Evolutionary conservation across 257 asterid genomes (phyloP), one percentile per base, ranked within the genome.

Genomic region (Penstemon eatonii): DNA sequence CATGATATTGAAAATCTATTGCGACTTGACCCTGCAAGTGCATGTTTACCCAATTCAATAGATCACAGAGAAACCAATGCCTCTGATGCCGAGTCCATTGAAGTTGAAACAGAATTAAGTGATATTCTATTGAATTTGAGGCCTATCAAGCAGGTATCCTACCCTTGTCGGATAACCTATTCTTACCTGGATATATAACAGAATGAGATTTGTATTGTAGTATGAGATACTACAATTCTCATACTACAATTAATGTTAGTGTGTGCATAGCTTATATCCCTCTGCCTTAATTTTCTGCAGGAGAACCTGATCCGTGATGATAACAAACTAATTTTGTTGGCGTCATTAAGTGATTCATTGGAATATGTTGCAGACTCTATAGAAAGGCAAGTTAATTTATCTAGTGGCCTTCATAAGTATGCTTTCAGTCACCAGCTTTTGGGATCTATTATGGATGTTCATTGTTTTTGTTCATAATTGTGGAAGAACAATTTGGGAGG

Each of bases 271-370:
- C 69, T 71, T 67, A 49, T 75, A 39, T 25, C 60, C 39, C 59
- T 36, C 56, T 67, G 65, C 63, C 58, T 67, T 71, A 50, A 69
- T 61, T 33, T 55, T 75, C 73, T 76, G 75, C 87, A 94, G 99
- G 99, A 94, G 75, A 87, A 94, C 82, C 84, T 91, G 84, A 94
- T 94, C 74, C 96, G 88, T 58, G 99, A 94, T 77, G 97, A 91
- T 74, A 94, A 82, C 90, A 91, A 86, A 65, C 93, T 94, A 75
- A 89, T 87, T 77, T 81, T 94, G 60, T 69, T 94, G 89, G 96
- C 99, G 66, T 94, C 99, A 60, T 68, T 94, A 81, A 89, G 99
- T 52, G 99, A 94, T 83, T 94, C 99, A 69, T 66, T 94, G 86
- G 99, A 94, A 79, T 94, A 87, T 81, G 86, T 94, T 66, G 97